Conservation (phyloP, 352 stramenopile genomes). For the Phytophthora lateralis region DNA sequence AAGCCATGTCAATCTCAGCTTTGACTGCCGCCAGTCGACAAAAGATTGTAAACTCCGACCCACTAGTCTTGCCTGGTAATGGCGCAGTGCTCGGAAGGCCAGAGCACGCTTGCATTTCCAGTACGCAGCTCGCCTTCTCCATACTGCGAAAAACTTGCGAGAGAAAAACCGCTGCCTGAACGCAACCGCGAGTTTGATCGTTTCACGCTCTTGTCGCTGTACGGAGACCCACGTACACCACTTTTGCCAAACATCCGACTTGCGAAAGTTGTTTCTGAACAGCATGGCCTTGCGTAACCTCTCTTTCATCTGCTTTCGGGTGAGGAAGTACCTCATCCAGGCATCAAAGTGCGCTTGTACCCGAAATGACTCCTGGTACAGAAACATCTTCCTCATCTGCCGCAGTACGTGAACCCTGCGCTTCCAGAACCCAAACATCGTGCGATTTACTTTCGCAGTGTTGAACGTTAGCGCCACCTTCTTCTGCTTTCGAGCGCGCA, state of each 20-base stretch:
- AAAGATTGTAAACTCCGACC: conserved; percentile 9
- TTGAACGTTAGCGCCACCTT: conserved; percentile 14
- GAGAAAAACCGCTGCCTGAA: conserved; percentile 48
- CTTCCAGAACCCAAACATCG: conserved; percentile 31
- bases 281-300: conserved; percentile 30
- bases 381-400: conserved; percentile 44
- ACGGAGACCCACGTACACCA: conserved; percentile 38
- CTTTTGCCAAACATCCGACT: conserved; percentile 36
- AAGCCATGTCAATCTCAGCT: conserved; percentile 4
- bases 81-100: conserved; percentile 8
- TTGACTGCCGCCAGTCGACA: conserved; percentile 3
- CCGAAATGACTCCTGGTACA: conserved; percentile 39
- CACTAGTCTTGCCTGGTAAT: conserved; percentile 8
- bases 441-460: conserved; percentile 6
- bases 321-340: conserved; percentile 45
- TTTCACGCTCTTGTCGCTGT: conserved; percentile 29
- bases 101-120: conserved; percentile 31
- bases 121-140: conserved; percentile 23
- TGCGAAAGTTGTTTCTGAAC: conserved; percentile 36
- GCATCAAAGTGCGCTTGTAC: conserved; percentile 48
- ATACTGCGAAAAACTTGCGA: conserved; percentile 43
- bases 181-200: conserved; percentile 34
- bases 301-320: conserved; percentile 33
- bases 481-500: conserved; percentile 12
- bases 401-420: conserved; percentile 32